Evolutionary conservation across 2,329 filamentous ascomycete genomes (phyloP).

Genomic region (Acephala macrosclerotiorum): DNA sequence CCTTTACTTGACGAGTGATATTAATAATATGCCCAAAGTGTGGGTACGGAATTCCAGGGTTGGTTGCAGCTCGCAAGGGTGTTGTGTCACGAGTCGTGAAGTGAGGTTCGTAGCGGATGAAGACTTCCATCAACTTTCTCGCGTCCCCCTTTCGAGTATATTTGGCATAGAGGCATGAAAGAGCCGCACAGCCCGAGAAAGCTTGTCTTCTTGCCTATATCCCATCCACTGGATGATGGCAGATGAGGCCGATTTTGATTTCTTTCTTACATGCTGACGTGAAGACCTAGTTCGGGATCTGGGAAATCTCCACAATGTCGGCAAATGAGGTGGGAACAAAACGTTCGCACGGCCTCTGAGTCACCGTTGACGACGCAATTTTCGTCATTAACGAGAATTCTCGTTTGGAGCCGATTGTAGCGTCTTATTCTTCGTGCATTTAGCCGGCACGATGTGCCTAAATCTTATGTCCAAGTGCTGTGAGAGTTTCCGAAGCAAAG

Average conservation of each 20-base stretch:
- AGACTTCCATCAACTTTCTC: background rate
- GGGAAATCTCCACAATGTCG: background rate
- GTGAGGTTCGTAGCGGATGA: background rate
- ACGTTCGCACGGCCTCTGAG: background rate
- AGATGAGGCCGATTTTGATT: background rate
- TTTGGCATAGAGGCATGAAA: background rate
- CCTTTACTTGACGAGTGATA: background rate
- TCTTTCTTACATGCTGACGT: background rate
- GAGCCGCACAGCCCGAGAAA: constrained; percentile 1
- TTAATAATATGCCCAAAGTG: background rate
- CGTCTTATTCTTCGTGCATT: no score
- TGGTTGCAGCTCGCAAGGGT: background rate
- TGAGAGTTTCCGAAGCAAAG: no score
- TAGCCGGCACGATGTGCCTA: no score
- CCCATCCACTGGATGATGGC: background rate
- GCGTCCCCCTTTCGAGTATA: background rate
- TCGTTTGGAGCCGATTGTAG: no score
- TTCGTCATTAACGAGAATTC: background rate
- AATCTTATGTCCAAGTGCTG: no score
- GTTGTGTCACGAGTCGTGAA: background rate
- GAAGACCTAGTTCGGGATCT: background rate
- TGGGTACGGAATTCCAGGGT: background rate
- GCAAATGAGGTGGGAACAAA: background rate
- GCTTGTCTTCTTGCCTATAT: background rate
- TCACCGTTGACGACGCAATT: background rate